Evolutionary conservation across 352 stramenopile species (phyloP).

Genomic region (Phytophthora crassamura): DNA sequence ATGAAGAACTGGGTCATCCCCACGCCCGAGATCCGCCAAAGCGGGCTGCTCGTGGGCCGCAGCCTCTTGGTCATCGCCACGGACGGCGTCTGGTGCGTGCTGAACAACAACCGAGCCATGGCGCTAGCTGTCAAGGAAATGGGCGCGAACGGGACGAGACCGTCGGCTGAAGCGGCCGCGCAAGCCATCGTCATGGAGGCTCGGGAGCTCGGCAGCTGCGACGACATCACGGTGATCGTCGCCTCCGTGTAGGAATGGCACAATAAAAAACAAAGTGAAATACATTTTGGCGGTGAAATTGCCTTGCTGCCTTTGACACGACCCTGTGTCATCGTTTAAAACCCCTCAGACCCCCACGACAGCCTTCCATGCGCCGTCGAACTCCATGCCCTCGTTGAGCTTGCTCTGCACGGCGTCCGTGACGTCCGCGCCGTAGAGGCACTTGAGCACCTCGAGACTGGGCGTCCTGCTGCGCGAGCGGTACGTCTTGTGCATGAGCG

Average conservation of each 20-base stretch:
- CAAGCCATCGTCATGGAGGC: conserved; percentile 63
- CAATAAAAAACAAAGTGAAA: conserved; percentile 15
- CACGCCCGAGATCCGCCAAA: conserved; percentile 67
- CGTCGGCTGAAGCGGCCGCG: conserved; percentile 48
- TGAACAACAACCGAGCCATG: conserved; percentile 70
- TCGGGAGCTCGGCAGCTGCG: conserved; percentile 57
- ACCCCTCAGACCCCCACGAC: conserved; percentile 29
- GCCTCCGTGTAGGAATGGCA: conserved; percentile 45
- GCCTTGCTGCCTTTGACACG: not conserved
- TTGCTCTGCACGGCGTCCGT: conserved; percentile 47
- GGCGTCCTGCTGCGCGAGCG: conserved; percentile 48
- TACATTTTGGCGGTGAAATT: conserved; percentile 9
- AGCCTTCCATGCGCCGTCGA: conserved; percentile 53
- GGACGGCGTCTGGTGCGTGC: conserved; percentile 77
- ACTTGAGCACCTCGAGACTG: conserved; percentile 61
- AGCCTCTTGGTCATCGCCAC: conserved; percentile 72
- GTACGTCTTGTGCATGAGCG: conserved; percentile 53
- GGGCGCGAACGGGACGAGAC: conserved; percentile 18
- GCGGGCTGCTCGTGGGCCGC: conserved; percentile 47
- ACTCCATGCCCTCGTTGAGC: conserved; percentile 50
- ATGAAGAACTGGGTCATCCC: conserved; percentile 83
- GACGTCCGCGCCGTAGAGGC: conserved; percentile 54
- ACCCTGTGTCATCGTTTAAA: not conserved
- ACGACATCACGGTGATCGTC: conserved; percentile 74
- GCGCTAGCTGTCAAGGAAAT: conserved; percentile 50